Conservation (phyloP, 768 basidiomycete genomes). For the Chalciporus sphaerocephalus region DNA sequence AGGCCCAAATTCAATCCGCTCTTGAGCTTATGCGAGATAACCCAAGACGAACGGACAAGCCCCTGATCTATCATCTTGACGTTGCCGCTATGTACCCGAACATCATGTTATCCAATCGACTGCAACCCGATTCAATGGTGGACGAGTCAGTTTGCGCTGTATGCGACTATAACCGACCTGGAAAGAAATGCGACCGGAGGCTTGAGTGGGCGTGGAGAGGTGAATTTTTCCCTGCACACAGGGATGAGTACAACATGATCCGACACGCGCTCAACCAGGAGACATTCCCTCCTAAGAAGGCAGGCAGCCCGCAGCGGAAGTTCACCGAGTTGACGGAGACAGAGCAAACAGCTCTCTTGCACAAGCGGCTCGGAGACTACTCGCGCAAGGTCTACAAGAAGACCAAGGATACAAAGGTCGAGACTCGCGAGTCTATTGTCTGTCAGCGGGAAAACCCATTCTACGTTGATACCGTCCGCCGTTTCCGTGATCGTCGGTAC, state of each 20-base stretch:
- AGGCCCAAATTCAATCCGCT: conserved; percentile 65
- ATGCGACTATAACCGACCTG: conserved; percentile 96
- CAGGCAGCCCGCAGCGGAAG: conserved; percentile 67
- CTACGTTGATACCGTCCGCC: conserved; percentile 97
- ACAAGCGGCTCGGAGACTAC: conserved; percentile 97
- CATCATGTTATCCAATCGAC: conserved; percentile 99
- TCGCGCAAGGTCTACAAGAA: conserved; percentile 98
- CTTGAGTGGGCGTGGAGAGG: conserved; percentile 99
- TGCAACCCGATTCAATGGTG: conserved; percentile 97
- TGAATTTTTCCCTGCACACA: conserved; percentile 94
- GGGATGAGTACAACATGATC: conserved; percentile 99
- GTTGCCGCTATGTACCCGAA: conserved; percentile 99
- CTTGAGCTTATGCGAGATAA: conserved; percentile 90
- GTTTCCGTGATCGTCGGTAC: conserved; percentile 95
- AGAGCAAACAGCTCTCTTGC: conserved; percentile 88
- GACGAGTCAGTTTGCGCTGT: conserved; percentile 96
- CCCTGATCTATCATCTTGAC: conserved; percentile 96
- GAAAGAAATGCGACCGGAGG: conserved; percentile 89
- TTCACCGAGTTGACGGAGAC: conserved; percentile 78
- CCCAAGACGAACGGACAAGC: conserved; percentile 83
- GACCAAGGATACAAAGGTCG: conserved; percentile 94
- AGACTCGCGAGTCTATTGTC: conserved; percentile 89
- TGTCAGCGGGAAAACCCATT: conserved; percentile 98
- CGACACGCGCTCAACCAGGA: conserved; percentile 95
- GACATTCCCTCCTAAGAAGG: conserved; percentile 75